phyloP scores from a whole-genome alignment of 805 yeast species.

The Starmerella geochares region DNA sequence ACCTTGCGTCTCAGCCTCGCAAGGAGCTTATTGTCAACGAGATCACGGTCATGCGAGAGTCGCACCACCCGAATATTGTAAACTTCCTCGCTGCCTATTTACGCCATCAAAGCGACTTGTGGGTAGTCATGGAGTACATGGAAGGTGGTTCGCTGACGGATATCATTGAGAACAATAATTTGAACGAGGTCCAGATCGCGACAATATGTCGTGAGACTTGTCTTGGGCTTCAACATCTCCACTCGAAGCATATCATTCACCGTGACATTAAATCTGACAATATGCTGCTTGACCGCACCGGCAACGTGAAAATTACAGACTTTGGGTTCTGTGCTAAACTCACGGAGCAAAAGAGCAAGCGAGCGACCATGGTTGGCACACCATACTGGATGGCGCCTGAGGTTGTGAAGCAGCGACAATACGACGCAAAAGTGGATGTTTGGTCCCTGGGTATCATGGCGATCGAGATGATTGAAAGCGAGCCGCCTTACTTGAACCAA shows the following conservation, averaged over 20 bases:
- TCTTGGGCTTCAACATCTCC: constrained; percentile 83
- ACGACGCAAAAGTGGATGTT: constrained; percentile 71
- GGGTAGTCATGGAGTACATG: constrained; percentile 99
- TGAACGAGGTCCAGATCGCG: constrained; percentile 83
- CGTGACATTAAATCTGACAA: constrained; percentile 96
- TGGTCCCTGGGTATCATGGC: constrained; percentile 83
- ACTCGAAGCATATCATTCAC: constrained; percentile 85
- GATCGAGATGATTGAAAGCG: constrained; percentile 78
- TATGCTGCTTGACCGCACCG: constrained; percentile 68
- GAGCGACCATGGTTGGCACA: constrained; percentile 81
- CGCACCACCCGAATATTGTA: constrained; percentile 89
- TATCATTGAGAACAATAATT: constrained; percentile 76
- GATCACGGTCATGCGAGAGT: constrained; percentile 91
- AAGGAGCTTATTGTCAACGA: constrained; percentile 93
- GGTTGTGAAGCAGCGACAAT: constrained; percentile 67
- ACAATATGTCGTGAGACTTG: constrained; percentile 83
- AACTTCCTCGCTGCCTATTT: constrained; percentile 86
- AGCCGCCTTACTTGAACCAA: constrained; percentile 73
- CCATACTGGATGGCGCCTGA: constrained; percentile 92
- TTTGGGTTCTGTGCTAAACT: constrained; percentile 79
- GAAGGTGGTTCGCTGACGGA: constrained; percentile 97
- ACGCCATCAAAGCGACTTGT: constrained; percentile 50
- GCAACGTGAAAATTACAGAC: constrained; percentile 89
- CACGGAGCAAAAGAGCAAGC: constrained; percentile 58
- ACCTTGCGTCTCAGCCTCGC: constrained; percentile 78